phyloP scores from a whole-genome alignment of 805 yeast species.

The Saturnispora sekii region DNA sequence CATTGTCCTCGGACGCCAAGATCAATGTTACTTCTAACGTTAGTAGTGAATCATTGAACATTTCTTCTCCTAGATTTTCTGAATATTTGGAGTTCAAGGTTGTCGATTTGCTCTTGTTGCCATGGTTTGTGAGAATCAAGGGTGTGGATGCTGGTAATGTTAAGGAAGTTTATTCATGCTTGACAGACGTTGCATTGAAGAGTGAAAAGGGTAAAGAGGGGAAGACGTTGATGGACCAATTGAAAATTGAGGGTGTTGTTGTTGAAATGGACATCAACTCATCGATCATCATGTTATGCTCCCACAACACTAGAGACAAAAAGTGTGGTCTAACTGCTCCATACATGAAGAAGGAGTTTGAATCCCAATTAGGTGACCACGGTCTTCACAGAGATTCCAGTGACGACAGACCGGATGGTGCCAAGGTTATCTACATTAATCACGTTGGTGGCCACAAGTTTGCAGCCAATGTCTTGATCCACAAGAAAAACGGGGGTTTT shows the following conservation, averaged over 20 bases:
- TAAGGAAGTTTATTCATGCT: conserved; percentile 31
- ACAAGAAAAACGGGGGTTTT: conserved; percentile 61
- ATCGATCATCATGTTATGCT: conserved; percentile 65
- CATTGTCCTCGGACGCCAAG: background rate
- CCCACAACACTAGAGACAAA: conserved; percentile 86
- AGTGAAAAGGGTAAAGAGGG: conserved; percentile 15
- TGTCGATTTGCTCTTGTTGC: conserved; percentile 59
- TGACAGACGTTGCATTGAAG: conserved; percentile 32
- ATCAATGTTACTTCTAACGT: conserved; percentile 14
- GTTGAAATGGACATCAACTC: conserved; percentile 31
- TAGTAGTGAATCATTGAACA: conserved; percentile 14
- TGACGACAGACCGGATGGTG: conserved; percentile 70
- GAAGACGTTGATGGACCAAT: conserved; percentile 2
- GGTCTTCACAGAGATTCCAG: conserved; percentile 68
- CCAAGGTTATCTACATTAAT: conserved; percentile 57
- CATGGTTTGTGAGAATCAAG: conserved; percentile 63
- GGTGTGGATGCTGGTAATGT: conserved; percentile 38
- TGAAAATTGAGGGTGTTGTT: conserved; percentile 23
- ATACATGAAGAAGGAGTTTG: conserved; percentile 71
- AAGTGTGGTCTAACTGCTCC: conserved; percentile 94
- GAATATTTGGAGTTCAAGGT: conserved; percentile 33
- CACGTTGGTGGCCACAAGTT: conserved; percentile 97
- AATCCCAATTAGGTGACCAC: conserved; percentile 55
- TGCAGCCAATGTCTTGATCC: conserved; percentile 81
- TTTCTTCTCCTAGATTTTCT: conserved; percentile 12